Conservation (phyloP, 352 stramenopile species). For the Plasmopara muralis region DNA sequence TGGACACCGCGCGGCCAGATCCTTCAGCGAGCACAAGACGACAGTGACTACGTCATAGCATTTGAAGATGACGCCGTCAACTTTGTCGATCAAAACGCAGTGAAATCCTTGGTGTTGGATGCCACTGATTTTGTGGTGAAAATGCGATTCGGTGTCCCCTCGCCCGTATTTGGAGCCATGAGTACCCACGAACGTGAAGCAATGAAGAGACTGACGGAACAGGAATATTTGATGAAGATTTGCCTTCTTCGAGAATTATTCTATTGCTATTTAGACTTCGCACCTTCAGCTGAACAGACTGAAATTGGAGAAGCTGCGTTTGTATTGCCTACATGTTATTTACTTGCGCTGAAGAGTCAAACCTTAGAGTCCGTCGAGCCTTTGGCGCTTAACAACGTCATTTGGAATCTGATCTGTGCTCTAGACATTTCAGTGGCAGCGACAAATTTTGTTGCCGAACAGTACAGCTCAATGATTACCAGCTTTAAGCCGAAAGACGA, state of each 20-base stretch:
- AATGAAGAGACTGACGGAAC: conserved; percentile 15
- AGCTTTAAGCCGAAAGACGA: conserved; percentile 12
- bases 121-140: conserved; percentile 36
- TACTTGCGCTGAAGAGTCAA: conserved; percentile 7
- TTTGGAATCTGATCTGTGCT: conserved; percentile 50
- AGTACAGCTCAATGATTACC: conserved; percentile 14
- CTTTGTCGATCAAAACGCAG: conserved; percentile 4
- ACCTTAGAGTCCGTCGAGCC: conserved; percentile 10
- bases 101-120: conserved; percentile 26
- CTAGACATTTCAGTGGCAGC: conserved; percentile 38
- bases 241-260: conserved; percentile 44
- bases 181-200: conserved; percentile 8
- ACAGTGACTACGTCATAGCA: conserved; percentile 18
- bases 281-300: conserved; percentile 17
- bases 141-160: conserved; percentile 28
- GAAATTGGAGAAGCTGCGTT: conserved; percentile 46
- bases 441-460: conserved; percentile 25
- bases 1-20: conserved; percentile 18
- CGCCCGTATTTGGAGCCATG: conserved; percentile 8
- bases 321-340: conserved; percentile 28
- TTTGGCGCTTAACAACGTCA: conserved; percentile 20
- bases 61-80: conserved; percentile 10
- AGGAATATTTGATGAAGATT: conserved; percentile 37
- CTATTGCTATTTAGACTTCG: conserved; percentile 38
- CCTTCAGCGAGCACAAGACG: conserved; percentile 10